A percentile compares a stretch with the other conserved stretches of the same genome.
These are phyloP conservation scores for Candida namnaoensis DNA, from an alignment of 805 yeast species.

Conservation along the genomic window DNA sequence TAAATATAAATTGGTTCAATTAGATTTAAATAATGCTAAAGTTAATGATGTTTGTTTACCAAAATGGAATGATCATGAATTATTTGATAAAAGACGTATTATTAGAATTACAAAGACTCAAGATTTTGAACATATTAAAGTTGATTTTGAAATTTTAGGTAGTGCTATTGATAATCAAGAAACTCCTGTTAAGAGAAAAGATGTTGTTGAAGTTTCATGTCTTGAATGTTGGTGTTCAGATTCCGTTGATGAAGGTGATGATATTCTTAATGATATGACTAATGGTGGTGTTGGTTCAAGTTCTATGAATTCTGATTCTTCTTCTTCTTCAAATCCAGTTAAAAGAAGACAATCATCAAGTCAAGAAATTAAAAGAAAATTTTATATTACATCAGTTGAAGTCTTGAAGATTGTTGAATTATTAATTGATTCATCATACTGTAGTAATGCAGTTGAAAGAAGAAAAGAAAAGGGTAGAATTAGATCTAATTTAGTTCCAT, in stretches of 20 bases:
- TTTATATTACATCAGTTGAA: slow-evolving; percentile 58
- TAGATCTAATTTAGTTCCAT: slow-evolving; percentile 57
- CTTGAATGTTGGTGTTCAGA: slow-evolving; percentile 36
- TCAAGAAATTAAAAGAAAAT: slow-evolving; percentile 5
- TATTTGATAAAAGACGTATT: slow-evolving; percentile 43
- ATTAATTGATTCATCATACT: slow-evolving; percentile 40
- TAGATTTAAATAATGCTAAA: slow-evolving; percentile 35
- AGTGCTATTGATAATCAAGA: slow-evolving; percentile 37
- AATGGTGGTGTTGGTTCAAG: no score
- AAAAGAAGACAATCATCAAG: slow-evolving; percentile 2
- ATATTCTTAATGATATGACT: no score
- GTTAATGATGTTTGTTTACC: slow-evolving; percentile 42
- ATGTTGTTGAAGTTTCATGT: slow-evolving; percentile 53
- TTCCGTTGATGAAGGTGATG: slow-evolving; percentile 19
- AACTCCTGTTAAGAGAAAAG: slow-evolving; percentile 30
- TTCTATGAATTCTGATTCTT: no score
- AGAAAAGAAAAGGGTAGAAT: slow-evolving; percentile 61
- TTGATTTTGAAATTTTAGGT: slow-evolving; percentile 42
- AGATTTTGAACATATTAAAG: slow-evolving; percentile 34
- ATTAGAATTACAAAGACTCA: slow-evolving; percentile 50
- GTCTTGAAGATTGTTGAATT: slow-evolving; percentile 58
- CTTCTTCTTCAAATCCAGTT: no score
- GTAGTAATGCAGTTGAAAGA: slow-evolving; percentile 35
- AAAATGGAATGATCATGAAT: slow-evolving; percentile 38
- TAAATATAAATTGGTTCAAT: slow-evolving; percentile 35